Conservation (phyloP, 306 rosid species). For the Carpinus viminea region DNA sequence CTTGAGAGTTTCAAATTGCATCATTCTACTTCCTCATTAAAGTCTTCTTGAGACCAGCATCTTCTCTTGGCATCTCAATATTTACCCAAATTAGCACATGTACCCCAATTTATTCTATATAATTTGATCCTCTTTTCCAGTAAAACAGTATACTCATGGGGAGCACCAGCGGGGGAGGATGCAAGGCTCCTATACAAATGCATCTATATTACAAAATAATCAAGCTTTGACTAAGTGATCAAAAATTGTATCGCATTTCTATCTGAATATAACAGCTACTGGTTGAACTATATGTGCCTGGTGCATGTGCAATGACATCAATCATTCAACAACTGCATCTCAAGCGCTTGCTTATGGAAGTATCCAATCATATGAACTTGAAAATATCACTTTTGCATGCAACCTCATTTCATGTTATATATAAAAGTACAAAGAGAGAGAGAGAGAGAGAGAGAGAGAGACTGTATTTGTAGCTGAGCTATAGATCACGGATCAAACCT, state of each 20-base stretch:
- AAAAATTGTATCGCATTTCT: neutral
- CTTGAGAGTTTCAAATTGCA: neutral
- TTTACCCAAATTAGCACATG: neutral
- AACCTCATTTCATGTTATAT: neutral
- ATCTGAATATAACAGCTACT: neutral
- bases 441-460: neutral
- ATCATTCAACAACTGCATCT: neutral
- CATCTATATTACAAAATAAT: neutral
- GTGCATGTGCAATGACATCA: neutral
- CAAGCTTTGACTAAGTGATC: neutral
- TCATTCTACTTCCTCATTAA: neutral
- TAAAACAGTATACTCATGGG: neutral
- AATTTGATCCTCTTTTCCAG: neutral
- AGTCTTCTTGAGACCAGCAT: neutral
- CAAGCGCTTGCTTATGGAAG: neutral
- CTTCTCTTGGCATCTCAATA: neutral
- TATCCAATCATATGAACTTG: slow-evolving; percentile 16
- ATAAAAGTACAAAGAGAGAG: neutral
- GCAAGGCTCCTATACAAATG: neutral
- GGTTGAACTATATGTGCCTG: neutral
- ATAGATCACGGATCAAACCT: slow-evolving; percentile 46
- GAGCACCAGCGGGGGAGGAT: neutral
- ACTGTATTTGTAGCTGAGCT: neutral
- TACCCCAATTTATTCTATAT: neutral
- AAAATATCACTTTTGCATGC: slow-evolving; percentile 5